Conservation (phyloP, 163 green algal species). For the Prototheca stagnorum region DNA sequence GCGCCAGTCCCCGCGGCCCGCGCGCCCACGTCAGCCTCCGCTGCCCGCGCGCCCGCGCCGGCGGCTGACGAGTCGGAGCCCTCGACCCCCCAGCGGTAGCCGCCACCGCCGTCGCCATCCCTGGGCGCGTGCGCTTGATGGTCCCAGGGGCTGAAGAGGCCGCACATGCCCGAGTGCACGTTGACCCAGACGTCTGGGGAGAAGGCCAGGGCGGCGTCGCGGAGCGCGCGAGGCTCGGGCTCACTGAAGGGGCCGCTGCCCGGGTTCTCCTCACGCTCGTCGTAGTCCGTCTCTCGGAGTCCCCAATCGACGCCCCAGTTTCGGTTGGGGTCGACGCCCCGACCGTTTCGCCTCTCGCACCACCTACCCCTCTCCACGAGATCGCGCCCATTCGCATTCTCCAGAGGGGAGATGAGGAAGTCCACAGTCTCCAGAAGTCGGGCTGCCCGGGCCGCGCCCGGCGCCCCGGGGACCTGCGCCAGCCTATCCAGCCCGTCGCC, state of each 20-base stretch:
- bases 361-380: constrained; percentile 61
- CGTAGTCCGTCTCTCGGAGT: constrained; percentile 76
- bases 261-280: constrained; percentile 77
- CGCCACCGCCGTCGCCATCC: too few relatives aligned
- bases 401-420: constrained; percentile 78
- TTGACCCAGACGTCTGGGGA: constrained; percentile 83
- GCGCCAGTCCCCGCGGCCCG: too few relatives aligned
- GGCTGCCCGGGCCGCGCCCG: constrained; percentile 7
- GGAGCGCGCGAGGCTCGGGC: constrained; percentile 65
- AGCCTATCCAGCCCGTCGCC: background rate
- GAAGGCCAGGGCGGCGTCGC: constrained; percentile 37
- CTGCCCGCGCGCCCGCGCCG: background rate
- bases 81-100: too few relatives aligned
- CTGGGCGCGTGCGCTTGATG: constrained; percentile 40
- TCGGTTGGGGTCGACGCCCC: constrained; percentile 89
- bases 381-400: constrained; percentile 68
- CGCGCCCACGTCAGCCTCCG: background rate
- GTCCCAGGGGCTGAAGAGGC: constrained; percentile 91
- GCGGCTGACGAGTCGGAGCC: too few relatives aligned
- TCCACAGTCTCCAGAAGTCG: constrained; percentile 28
- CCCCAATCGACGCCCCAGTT: constrained; percentile 95
- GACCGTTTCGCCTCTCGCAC: constrained; percentile 92
- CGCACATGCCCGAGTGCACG: constrained; percentile 90
- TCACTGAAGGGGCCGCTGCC: constrained; percentile 76
- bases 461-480: too few relatives aligned